These are phyloP conservation scores for Coniosporium apollinis DNA, from an alignment of 495 filamentous ascomycete genomes.

Conservation along the genomic window DNA sequence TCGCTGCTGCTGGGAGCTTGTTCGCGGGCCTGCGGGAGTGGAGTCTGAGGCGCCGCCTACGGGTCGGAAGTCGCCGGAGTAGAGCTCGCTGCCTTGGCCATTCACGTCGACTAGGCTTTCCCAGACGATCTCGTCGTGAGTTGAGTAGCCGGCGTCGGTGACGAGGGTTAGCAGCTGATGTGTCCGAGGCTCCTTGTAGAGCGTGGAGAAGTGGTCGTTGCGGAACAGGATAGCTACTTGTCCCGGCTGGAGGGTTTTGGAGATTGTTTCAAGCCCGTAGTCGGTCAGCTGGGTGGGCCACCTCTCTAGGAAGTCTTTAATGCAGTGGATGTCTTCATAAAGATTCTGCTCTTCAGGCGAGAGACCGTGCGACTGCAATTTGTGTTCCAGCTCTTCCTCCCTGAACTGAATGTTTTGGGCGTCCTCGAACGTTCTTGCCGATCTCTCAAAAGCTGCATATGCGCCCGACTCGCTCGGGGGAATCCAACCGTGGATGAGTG, in stretches of 20 bases:
- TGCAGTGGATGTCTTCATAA: conserved; percentile 62
- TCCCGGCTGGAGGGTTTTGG: conserved; percentile 46
- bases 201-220: conserved; percentile 89
- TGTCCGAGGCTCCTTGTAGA: conserved; percentile 66
- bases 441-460: conserved; percentile 48
- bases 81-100: conserved; percentile 69
- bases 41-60: conserved; percentile 25
- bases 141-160: conserved; percentile 79
- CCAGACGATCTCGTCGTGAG: conserved; percentile 88
- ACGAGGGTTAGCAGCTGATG: conserved; percentile 60
- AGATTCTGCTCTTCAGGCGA: conserved; percentile 42
- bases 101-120: conserved; percentile 79
- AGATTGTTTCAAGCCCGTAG: conserved; percentile 60
- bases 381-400: conserved; percentile 74
- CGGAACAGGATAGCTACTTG: conserved; percentile 79
- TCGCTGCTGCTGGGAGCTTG: conserved; percentile 7
- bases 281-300: conserved; percentile 77
- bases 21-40: conserved; percentile 1
- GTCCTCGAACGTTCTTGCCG: conserved; percentile 73
- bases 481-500: conserved; percentile 90
- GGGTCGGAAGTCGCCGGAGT: conserved; percentile 75
- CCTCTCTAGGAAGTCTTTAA: conserved; percentile 61
- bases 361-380: conserved; percentile 40
- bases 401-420: conserved; percentile 73
- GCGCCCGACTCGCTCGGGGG: conserved; percentile 44